A percentile compares a stretch with the other conserved stretches of the same genome.
phyloP scores from a whole-genome alignment of 148 eudicot species.

The Chenopodium album region DNA sequence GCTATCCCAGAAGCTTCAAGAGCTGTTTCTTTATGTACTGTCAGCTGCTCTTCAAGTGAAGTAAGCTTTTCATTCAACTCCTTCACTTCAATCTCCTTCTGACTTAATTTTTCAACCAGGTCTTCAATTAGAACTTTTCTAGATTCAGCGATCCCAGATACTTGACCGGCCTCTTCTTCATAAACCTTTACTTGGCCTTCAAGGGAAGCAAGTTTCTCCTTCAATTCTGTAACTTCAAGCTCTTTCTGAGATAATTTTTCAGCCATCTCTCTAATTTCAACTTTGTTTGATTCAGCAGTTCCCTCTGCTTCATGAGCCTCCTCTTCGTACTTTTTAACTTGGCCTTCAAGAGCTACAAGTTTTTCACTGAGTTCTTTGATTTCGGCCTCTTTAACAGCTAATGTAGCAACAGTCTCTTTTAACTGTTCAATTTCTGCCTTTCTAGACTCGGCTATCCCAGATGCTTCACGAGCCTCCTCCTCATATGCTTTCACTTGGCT shows the following conservation, averaged over 20 bases:
- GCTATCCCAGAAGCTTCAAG: constrained; percentile 41
- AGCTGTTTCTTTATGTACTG: constrained; percentile 26
- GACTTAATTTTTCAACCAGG: constrained; percentile 24
- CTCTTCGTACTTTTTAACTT: constrained; percentile 23
- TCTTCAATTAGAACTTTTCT: constrained; percentile 34
- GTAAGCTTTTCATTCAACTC: constrained; percentile 29
- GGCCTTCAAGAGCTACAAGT: constrained; percentile 23
- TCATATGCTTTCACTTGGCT: constrained; percentile 43
- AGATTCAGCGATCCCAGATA: constrained; percentile 26
- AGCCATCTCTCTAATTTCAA: constrained; percentile 24
- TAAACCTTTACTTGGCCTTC: constrained; percentile 27
- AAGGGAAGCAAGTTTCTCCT: constrained; percentile 23
- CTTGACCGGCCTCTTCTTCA: constrained; percentile 27
- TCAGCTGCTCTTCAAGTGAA: constrained; percentile 26
- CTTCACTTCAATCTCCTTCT: constrained; percentile 23
- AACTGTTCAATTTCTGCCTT: constrained; percentile 56
- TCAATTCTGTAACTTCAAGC: constrained; percentile 23
- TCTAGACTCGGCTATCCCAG: constrained; percentile 45
- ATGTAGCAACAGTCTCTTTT: constrained; percentile 15
- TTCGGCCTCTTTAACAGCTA: constrained; percentile 31
- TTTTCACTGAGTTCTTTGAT: constrained; percentile 27
- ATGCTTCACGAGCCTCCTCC: constrained; percentile 47
- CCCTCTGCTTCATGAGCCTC: constrained; percentile 24
- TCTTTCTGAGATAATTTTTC: constrained; percentile 33
- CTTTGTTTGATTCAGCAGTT: constrained; percentile 25